Conservation (phyloP, 2,329 filamentous ascomycete species). For the Fusarium robinianum region DNA sequence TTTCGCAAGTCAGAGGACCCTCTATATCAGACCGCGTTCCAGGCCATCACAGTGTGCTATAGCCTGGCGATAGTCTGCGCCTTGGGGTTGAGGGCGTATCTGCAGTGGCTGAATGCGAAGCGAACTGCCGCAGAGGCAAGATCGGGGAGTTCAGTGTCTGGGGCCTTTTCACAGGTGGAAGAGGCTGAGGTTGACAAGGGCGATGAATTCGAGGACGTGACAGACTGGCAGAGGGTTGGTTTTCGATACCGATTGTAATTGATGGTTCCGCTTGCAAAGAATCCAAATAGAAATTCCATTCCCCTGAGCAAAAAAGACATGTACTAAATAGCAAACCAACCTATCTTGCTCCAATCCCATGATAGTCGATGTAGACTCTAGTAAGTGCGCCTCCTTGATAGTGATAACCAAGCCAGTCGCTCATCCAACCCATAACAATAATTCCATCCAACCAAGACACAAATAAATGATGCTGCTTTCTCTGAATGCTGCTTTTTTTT, state of each 20-base stretch:
- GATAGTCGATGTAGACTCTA: too few relatives aligned
- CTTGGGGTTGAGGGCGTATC: constrained; percentile 51
- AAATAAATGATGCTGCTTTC: too few relatives aligned
- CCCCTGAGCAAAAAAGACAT: too few relatives aligned
- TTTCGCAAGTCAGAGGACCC: constrained; percentile 56
- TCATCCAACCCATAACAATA: too few relatives aligned
- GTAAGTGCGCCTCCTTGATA: too few relatives aligned
- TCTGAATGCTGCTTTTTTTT: too few relatives aligned
- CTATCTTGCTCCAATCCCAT: too few relatives aligned
- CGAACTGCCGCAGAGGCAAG: constrained; percentile 51
- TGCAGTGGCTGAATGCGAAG: constrained; percentile 50
- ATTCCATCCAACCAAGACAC: too few relatives aligned
- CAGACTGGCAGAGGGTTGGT: constrained; percentile 62
- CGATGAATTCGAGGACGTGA: constrained; percentile 59
- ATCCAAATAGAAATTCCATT: too few relatives aligned
- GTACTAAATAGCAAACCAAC: too few relatives aligned
- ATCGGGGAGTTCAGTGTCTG: constrained; percentile 49
- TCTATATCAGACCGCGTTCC: constrained; percentile 57
- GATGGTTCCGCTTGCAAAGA: too few relatives aligned
- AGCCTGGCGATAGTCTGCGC: constrained; percentile 52
- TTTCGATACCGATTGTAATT: constrained; percentile 60
- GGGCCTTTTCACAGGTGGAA: constrained; percentile 45
- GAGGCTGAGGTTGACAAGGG: constrained; percentile 38
- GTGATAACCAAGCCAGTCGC: too few relatives aligned
- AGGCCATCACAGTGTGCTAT: constrained; percentile 61